These are phyloP conservation scores for Candida alai DNA, from an alignment of 805 yeast species.

Conservation along the genomic window DNA sequence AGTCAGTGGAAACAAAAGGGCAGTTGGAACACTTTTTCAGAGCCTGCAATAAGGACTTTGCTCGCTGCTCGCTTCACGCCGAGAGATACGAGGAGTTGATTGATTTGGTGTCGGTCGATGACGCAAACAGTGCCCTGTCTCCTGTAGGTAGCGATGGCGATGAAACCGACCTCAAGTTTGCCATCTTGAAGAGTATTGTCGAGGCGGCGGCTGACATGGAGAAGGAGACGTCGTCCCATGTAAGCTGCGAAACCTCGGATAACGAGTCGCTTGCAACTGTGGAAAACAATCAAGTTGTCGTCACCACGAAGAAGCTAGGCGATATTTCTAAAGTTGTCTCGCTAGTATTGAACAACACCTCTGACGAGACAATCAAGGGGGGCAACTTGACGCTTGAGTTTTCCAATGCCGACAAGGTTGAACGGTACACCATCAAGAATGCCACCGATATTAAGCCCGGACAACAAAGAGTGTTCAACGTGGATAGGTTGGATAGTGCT, in stretches of 20 bases:
- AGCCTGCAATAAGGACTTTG: slow-evolving; percentile 13
- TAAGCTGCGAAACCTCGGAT: background rate
- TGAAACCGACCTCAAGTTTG: slow-evolving; percentile 21
- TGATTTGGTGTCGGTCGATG: slow-evolving; percentile 11
- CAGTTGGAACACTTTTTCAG: slow-evolving; percentile 18
- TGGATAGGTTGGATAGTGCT: slow-evolving; percentile 16
- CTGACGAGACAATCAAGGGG: slow-evolving; percentile 20
- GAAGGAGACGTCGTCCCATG: background rate
- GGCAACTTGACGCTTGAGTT: slow-evolving; percentile 29
- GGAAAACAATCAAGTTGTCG: slow-evolving; percentile 7
- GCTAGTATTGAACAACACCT: slow-evolving; percentile 21
- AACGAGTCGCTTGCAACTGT: background rate
- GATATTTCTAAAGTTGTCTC: slow-evolving; percentile 19
- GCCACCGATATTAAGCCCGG: slow-evolving; percentile 23
- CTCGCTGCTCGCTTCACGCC: slow-evolving; percentile 16
- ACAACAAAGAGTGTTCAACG: slow-evolving; percentile 25
- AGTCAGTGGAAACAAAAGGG: slow-evolving; percentile 13
- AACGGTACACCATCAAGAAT: slow-evolving; percentile 19
- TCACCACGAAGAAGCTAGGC: slow-evolving; percentile 16
- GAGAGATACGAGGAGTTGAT: slow-evolving; percentile 22
- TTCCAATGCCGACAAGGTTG: slow-evolving; percentile 8
- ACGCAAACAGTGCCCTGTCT: background rate
- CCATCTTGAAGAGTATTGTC: slow-evolving; percentile 20
- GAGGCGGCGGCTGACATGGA: slow-evolving; percentile 6
- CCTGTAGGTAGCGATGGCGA: slow-evolving; percentile 7